Conservation (phyloP, 1,284 basidiomycete genomes). For the Cutaneotrichosporon sp. region DNA sequence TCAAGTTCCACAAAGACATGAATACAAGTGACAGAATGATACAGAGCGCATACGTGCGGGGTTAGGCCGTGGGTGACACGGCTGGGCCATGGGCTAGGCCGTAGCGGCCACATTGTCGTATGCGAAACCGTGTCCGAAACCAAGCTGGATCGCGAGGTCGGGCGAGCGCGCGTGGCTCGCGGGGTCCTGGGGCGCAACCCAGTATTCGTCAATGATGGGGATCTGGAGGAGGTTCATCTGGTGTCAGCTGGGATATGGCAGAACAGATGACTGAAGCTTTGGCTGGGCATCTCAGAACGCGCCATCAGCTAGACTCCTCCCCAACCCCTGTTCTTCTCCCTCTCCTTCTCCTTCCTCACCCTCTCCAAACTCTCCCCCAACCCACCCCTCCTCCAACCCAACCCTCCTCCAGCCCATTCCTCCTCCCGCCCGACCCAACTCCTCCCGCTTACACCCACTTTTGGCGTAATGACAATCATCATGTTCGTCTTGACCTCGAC, state of each 20-base stretch:
- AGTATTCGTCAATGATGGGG: slow-evolving; percentile 83
- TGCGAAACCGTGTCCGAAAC: slow-evolving; percentile 41
- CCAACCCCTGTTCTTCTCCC: too few relatives aligned
- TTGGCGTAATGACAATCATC: slow-evolving; percentile 84
- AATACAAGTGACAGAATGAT: not conserved
- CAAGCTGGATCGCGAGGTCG: slow-evolving; percentile 50
- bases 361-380: too few relatives aligned
- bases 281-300: not conserved
- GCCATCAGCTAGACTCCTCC: not conserved
- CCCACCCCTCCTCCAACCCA: too few relatives aligned
- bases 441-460: slow-evolving; percentile 57
- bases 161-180: slow-evolving; percentile 42
- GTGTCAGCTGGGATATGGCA: not conserved
- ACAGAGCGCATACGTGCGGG: not conserved
- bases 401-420: not conserved
- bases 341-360: too few relatives aligned
- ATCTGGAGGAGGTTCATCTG: slow-evolving; percentile 84
- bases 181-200: slow-evolving; percentile 62
- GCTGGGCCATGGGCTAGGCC: not conserved
- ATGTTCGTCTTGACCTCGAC: slow-evolving; percentile 96
- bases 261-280: not conserved
- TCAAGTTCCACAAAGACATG: not conserved
- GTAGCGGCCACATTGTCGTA: slow-evolving; percentile 18
- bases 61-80: not conserved
- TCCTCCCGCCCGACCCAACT: not conserved